Conservation (phyloP, 352 stramenopile species). For the Pythium plurisporium region DNA sequence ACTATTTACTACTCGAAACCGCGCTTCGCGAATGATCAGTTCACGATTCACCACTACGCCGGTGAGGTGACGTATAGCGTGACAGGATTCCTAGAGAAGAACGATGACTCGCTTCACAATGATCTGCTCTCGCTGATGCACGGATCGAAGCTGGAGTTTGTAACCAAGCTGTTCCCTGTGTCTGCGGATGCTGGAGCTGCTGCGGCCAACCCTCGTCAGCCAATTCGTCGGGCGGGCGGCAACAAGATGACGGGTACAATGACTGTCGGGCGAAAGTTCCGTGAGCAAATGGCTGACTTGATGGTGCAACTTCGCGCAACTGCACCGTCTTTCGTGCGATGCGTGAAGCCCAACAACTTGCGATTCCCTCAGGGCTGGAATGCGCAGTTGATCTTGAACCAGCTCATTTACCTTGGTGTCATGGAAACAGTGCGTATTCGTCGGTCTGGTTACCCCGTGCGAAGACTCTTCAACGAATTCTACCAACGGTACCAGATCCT, state of each 20-base stretch:
- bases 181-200: conserved; percentile 25
- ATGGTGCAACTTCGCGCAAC: conserved; percentile 85
- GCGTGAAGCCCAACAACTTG: conserved; percentile 91
- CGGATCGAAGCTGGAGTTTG: conserved; percentile 73
- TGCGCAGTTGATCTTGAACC: conserved; percentile 80
- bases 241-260: conserved; percentile 90
- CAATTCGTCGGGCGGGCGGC: conserved; percentile 59
- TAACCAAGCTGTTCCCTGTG: conserved; percentile 73
- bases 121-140: conserved; percentile 87
- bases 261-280: conserved; percentile 89
- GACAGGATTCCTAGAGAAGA: conserved; percentile 97
- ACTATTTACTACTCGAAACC: conserved; percentile 84
- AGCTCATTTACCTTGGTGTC: conserved; percentile 87
- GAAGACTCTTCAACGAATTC: conserved; percentile 83
- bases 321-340: conserved; percentile 87
- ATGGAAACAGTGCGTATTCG: conserved; percentile 90
- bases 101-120: conserved; percentile 95
- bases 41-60: conserved; percentile 97
- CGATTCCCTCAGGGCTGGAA: conserved; percentile 86
- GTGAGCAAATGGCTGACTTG: conserved; percentile 84
- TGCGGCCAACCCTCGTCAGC: conserved; percentile 45
- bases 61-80: conserved; percentile 96
- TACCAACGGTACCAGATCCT: conserved; percentile 86
- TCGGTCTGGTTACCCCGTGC: conserved; percentile 83
- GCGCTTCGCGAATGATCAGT: conserved; percentile 88